Evolutionary conservation across 495 filamentous ascomycete species (phyloP).

Genomic region (Chaetomium tenue): DNA sequence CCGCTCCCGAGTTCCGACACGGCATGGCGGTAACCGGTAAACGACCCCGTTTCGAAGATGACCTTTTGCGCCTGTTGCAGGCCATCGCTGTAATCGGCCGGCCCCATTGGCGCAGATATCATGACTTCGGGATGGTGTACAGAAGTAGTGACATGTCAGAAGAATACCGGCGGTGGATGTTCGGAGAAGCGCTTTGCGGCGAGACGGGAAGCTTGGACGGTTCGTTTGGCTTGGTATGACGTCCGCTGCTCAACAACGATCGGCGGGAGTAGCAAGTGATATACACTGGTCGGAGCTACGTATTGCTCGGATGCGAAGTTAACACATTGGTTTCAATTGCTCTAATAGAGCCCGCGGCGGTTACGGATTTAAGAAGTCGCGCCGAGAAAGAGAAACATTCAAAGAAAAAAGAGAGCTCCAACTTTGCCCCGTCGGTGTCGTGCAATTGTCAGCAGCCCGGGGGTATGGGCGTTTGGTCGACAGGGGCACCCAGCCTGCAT

Average conservation of each 20-base stretch:
- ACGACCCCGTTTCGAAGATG: conserved; percentile 52
- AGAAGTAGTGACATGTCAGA: conserved; percentile 32
- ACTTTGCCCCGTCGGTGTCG: not conserved
- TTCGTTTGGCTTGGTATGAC: not conserved
- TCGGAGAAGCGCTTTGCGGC: not conserved
- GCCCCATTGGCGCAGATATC: conserved; percentile 35
- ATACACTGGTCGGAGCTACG: not conserved
- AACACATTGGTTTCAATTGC: not conserved
- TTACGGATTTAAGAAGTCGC: not conserved
- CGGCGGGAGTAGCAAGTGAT: not conserved
- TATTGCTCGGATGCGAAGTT: not conserved
- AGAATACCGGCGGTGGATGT: not conserved
- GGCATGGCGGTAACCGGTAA: conserved; percentile 49
- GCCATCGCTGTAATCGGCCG: conserved; percentile 27
- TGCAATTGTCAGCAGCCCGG: conserved; percentile 23
- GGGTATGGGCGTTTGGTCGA: conserved; percentile 4
- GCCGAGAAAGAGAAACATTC: not conserved
- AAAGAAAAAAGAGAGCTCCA: not conserved
- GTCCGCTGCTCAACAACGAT: not conserved
- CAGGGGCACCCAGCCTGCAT: conserved; percentile 21
- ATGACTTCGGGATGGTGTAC: conserved; percentile 12
- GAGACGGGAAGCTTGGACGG: not conserved
- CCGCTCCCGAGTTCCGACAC: conserved; percentile 40
- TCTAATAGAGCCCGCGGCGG: not conserved
- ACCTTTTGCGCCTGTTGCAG: conserved; percentile 39